A percentile compares a stretch with the other conserved stretches of the same genome.
Evolutionary conservation across 805 yeast genomes (phyloP).

Genomic region (Metschnikowia arizonensis): DNA sequence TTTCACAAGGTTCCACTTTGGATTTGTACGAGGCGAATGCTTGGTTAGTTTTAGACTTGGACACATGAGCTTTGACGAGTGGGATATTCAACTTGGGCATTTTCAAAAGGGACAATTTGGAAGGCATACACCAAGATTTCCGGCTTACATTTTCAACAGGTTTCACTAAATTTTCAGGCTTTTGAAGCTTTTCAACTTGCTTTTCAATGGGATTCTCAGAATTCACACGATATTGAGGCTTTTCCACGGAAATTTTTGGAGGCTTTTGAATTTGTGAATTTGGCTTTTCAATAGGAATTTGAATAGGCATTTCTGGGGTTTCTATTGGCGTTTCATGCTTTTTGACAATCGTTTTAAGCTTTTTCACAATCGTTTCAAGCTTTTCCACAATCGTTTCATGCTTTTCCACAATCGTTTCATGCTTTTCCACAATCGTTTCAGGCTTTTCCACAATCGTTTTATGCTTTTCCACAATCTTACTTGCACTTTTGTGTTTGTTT

Average conservation of each 20-base stretch:
- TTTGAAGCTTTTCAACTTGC: background rate
- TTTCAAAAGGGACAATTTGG: background rate
- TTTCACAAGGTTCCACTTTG: background rate
- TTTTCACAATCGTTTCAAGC: too few species aligned
- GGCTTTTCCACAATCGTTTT: too few species aligned
- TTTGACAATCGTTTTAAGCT: too few species aligned
- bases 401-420: too few species aligned
- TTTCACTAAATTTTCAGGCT: background rate
- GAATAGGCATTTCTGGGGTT: too few species aligned
- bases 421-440: too few species aligned
- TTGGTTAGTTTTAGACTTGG: background rate
- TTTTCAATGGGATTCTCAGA: background rate
- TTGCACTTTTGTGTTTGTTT: too few species aligned
- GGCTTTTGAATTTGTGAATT: too few species aligned
- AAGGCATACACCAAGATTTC: background rate
- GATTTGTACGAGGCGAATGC: background rate
- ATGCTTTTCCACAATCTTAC: too few species aligned
- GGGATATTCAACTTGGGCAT: background rate
- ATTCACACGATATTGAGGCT: background rate
- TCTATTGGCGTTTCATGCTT: too few species aligned
- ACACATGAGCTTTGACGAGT: background rate
- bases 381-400: too few species aligned
- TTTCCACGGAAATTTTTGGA: background rate
- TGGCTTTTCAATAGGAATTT: too few species aligned
- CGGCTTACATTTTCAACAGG: background rate